Evolutionary conservation across 2,329 filamentous ascomycete genomes (phyloP).

Genomic region (Neofusicoccum laricinum): DNA sequence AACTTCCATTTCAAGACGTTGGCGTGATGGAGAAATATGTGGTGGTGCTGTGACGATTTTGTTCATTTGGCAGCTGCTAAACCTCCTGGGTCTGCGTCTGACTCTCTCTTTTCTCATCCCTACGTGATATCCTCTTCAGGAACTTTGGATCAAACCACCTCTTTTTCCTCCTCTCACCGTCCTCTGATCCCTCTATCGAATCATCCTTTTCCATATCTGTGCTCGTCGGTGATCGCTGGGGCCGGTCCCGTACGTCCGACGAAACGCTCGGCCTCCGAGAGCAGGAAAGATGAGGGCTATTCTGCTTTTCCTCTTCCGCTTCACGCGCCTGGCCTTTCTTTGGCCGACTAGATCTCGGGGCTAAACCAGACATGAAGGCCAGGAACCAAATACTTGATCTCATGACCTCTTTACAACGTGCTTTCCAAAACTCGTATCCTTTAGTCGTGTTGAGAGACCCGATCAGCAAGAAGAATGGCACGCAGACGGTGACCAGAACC

Average conservation of each 20-base stretch:
- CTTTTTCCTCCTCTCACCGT: not conserved
- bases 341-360: not conserved
- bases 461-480: conserved; percentile 47
- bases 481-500: conserved; percentile 40
- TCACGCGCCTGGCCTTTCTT: not conserved
- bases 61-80: not conserved
- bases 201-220: not conserved
- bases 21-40: not conserved
- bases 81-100: not conserved
- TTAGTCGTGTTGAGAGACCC: conserved; percentile 42
- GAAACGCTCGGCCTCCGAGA: not conserved
- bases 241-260: not conserved
- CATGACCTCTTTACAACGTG: conserved; percentile 10
- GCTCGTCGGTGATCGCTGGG: not conserved
- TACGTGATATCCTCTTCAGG: conserved; percentile 1
- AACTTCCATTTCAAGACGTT: not conserved
- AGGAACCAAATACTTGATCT: conserved; percentile 17
- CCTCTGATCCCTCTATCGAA: not conserved
- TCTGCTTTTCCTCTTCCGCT: not conserved
- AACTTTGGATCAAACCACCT: not conserved
- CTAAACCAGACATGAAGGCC: conserved; percentile 1
- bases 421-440: conserved; percentile 37
- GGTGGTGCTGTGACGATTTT: not conserved
- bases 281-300: not conserved
- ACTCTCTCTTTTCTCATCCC: not conserved